A percentile compares a stretch with the other conserved stretches of the same genome.
These are phyloP conservation scores for Fusarium metavorans DNA, from an alignment of 2,329 filamentous ascomycete species.

Conservation along the genomic window DNA sequence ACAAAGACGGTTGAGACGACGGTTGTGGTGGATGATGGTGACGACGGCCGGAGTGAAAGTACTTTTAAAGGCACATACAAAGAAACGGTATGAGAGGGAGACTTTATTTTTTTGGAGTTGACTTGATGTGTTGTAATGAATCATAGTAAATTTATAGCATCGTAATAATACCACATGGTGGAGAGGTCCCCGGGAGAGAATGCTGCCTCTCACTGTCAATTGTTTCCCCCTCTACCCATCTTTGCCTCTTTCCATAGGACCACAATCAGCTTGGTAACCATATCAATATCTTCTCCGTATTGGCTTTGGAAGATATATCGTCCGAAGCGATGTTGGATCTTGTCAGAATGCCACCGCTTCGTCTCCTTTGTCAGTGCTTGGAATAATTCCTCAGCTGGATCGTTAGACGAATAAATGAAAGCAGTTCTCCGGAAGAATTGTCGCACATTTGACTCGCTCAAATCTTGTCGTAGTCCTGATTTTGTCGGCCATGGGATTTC, in stretches of 20 bases:
- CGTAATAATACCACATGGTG: neutral
- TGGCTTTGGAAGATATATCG: neutral
- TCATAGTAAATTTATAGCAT: neutral
- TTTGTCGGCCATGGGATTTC: neutral
- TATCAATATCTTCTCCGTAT: neutral
- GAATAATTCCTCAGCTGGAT: neutral
- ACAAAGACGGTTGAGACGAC: slow-evolving; percentile 34
- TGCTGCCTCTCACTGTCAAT: neutral
- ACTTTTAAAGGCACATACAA: neutral
- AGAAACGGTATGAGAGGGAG: neutral
- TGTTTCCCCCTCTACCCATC: neutral
- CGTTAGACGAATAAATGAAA: neutral
- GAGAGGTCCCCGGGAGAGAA: neutral
- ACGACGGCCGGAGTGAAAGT: slow-evolving; percentile 12
- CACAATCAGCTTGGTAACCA: neutral
- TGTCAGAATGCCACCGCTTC: neutral
- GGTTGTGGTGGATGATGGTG: slow-evolving; percentile 17
- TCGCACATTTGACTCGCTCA: neutral
- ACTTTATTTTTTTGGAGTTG: neutral
- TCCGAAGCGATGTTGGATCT: neutral
- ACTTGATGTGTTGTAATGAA: neutral
- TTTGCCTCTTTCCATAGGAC: neutral
- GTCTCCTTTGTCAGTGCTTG: neutral
- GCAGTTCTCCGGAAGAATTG: neutral
- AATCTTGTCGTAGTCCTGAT: neutral